phyloP scores from a whole-genome alignment of 768 basidiomycete genomes.

The Boletus speciosus region DNA sequence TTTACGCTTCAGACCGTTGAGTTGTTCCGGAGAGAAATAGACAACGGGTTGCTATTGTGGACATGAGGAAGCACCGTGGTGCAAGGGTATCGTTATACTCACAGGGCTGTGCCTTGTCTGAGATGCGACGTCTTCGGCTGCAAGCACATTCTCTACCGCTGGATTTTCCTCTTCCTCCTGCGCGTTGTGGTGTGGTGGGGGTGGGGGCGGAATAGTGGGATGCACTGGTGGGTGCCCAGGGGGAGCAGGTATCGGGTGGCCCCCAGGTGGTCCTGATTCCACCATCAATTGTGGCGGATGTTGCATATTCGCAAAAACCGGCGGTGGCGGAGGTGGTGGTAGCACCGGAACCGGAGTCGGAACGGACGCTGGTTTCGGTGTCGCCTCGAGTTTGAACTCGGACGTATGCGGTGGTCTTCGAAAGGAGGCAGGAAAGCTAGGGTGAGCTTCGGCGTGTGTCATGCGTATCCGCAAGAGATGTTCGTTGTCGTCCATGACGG shows the following conservation, averaged over 20 bases:
- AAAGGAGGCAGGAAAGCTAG: constrained; percentile 32
- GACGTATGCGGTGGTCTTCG: constrained; percentile 32
- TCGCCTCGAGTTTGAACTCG: constrained; percentile 31
- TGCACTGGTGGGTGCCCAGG: constrained; percentile 7
- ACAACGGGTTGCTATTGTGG: constrained; percentile 21
- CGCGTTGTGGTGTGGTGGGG: constrained; percentile 4
- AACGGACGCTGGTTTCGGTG: constrained; percentile 23
- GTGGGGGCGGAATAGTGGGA: constrained; percentile 9
- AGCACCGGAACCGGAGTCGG: constrained; percentile 10
- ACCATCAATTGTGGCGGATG: constrained; percentile 21
- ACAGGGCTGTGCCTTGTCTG: constrained; percentile 19
- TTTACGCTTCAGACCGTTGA: constrained; percentile 28
- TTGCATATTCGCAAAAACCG: constrained; percentile 24
- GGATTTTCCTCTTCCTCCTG: constrained; percentile 19
- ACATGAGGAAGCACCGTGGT: not conserved
- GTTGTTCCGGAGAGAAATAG: constrained; percentile 32
- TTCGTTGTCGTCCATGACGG: constrained; percentile 36
- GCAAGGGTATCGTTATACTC: not conserved
- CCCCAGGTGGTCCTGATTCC: constrained; percentile 15
- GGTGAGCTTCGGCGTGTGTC: constrained; percentile 35
- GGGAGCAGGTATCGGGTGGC: constrained; percentile 9
- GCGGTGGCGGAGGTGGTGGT: constrained; percentile 10
- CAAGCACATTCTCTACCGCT: constrained; percentile 14
- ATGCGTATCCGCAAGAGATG: constrained; percentile 34
- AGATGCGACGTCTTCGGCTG: constrained; percentile 15